phyloP scores from a whole-genome alignment of 2,329 filamentous ascomycete species.

The Fusarium sp. region DNA sequence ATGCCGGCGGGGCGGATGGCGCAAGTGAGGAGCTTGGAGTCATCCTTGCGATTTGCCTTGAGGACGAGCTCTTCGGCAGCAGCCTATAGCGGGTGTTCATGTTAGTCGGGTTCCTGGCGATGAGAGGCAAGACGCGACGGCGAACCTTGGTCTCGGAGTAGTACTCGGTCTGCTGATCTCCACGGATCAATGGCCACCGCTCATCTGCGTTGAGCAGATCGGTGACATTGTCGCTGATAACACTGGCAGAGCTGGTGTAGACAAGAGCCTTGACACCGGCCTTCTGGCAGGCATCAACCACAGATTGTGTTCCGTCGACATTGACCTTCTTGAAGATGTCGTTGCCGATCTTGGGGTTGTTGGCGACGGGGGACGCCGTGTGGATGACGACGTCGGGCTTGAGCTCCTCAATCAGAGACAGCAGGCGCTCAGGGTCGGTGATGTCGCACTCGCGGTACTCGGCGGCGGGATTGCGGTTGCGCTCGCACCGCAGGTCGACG shows the following conservation, averaged over 20 bases:
- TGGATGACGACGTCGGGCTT: constrained; percentile 89
- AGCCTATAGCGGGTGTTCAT: constrained; percentile 57
- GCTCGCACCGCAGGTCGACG: constrained; percentile 76
- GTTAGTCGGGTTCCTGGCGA: neutral
- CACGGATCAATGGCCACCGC: constrained; percentile 79
- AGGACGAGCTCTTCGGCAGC: constrained; percentile 85
- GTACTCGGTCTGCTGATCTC: constrained; percentile 77
- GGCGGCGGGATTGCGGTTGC: constrained; percentile 71
- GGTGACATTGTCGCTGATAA: constrained; percentile 82
- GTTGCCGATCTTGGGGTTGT: constrained; percentile 65
- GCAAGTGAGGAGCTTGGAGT: constrained; percentile 75
- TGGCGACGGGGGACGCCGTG: constrained; percentile 78
- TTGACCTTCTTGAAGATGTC: constrained; percentile 84
- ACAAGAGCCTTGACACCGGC: constrained; percentile 83
- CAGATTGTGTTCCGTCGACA: constrained; percentile 82
- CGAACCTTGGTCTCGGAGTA: constrained; percentile 90
- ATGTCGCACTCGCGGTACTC: constrained; percentile 83
- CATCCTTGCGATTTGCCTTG: constrained; percentile 72
- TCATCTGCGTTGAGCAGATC: constrained; percentile 90
- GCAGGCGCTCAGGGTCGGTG: constrained; percentile 71
- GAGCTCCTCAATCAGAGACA: constrained; percentile 71
- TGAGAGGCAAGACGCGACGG: neutral
- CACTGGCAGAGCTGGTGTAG: constrained; percentile 90
- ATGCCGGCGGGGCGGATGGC: constrained; percentile 89
- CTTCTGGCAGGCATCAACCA: constrained; percentile 78